phyloP scores from a whole-genome alignment of 768 basidiomycete genomes.

The Suillus clintonianus region DNA sequence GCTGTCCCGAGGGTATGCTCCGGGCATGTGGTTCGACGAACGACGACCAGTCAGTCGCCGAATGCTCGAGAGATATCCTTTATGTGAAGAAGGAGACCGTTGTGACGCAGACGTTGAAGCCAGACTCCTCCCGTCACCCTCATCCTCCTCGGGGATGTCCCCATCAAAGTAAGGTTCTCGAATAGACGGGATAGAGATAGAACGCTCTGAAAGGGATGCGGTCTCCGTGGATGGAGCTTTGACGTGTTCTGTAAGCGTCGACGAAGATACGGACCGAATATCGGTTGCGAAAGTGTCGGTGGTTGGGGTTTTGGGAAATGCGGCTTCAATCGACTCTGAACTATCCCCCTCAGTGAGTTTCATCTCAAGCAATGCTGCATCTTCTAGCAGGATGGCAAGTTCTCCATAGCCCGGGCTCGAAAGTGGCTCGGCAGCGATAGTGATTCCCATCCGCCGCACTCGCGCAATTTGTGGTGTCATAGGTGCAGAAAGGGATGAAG shows the following conservation, averaged over 20 bases:
- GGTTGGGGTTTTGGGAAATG: conserved; percentile 24
- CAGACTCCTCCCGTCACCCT: conserved; percentile 32
- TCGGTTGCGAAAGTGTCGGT: conserved; percentile 23
- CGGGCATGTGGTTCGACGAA: conserved; percentile 41
- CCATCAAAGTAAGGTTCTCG: conserved; percentile 27
- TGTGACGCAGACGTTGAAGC: conserved; percentile 47
- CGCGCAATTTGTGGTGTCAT: conserved; percentile 28
- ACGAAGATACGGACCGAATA: conserved; percentile 19
- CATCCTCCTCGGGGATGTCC: conserved; percentile 25
- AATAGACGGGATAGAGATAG: conserved; percentile 31
- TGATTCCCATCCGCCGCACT: conserved; percentile 29
- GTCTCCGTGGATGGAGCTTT: conserved; percentile 17
- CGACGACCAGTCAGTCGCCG: conserved; percentile 44
- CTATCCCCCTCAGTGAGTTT: conserved; percentile 49
- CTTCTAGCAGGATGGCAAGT: conserved; percentile 53
- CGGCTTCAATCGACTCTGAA: conserved; percentile 9
- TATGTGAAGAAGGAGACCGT: conserved; percentile 47
- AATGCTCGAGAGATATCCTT: conserved; percentile 50
- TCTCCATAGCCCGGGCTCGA: conserved; percentile 54
- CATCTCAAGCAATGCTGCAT: conserved; percentile 60
- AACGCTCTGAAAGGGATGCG: conserved; percentile 25
- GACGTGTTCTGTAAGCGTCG: conserved; percentile 22
- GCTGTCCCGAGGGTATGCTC: conserved; percentile 55
- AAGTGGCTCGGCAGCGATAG: conserved; percentile 33
- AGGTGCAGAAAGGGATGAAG: conserved; percentile 15